phyloP scores from a whole-genome alignment of 345 rosid genomes.

The Syzygium jambos region DNA sequence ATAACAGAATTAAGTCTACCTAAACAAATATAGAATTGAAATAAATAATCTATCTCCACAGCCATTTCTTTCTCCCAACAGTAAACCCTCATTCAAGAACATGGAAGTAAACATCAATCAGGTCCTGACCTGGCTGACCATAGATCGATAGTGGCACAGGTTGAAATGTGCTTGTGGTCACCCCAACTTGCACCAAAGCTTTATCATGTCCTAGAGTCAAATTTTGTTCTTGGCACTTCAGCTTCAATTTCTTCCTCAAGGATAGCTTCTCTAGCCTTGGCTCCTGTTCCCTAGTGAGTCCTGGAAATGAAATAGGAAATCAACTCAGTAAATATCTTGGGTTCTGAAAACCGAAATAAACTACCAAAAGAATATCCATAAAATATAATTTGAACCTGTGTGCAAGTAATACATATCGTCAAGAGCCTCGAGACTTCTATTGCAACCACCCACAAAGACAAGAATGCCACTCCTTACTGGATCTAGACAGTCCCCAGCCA shows the following conservation, averaged over 20 bases:
- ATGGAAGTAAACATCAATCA: background rate
- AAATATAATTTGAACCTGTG: constrained; percentile 50
- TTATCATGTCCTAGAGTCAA: constrained; percentile 33
- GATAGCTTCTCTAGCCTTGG: constrained; percentile 61
- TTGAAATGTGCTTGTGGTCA: constrained; percentile 33
- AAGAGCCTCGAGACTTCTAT: constrained; percentile 88
- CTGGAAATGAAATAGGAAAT: constrained; percentile 16
- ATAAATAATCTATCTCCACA: background rate
- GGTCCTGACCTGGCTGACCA: constrained; percentile 38
- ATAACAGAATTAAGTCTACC: background rate
- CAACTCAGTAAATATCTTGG: background rate
- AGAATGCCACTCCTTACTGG: constrained; percentile 70
- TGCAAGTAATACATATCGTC: constrained; percentile 84
- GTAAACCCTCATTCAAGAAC: background rate
- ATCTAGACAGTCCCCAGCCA: constrained; percentile 86
- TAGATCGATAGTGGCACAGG: constrained; percentile 29
- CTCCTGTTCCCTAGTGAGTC: constrained; percentile 52
- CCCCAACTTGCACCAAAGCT: constrained; percentile 40
- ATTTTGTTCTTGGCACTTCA: constrained; percentile 83
- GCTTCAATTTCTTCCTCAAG: constrained; percentile 82
- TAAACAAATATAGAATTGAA: background rate
- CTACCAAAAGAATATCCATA: background rate
- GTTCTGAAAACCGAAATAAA: background rate
- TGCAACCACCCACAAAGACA: constrained; percentile 86
- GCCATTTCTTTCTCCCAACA: background rate